Percentiles rank a stretch among this genome's conserved stretches.
These are phyloP conservation scores for Castanospermum australe DNA, from an alignment of 306 rosid species.

Conservation along the genomic window DNA sequence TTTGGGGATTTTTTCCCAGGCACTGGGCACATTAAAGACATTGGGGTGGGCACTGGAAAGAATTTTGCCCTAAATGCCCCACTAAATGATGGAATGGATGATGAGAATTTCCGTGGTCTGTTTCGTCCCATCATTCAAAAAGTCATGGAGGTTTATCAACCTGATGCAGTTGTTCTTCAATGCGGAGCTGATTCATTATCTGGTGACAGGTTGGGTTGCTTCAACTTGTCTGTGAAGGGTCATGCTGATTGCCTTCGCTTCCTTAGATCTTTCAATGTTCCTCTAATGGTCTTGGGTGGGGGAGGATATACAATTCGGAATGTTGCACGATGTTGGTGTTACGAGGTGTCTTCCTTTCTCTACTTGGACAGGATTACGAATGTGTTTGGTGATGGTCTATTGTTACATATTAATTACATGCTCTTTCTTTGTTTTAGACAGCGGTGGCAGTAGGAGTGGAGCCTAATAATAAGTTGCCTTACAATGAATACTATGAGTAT, in stretches of 20 bases:
- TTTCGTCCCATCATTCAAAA: slow-evolving; percentile 75
- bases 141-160: slow-evolving; percentile 84
- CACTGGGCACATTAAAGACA: slow-evolving; percentile 80
- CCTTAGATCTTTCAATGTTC: slow-evolving; percentile 78
- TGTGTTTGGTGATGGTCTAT: not conserved
- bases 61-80: slow-evolving; percentile 82
- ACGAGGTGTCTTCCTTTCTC: slow-evolving; percentile 58
- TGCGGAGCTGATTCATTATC: slow-evolving; percentile 91
- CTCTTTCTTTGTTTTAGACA: slow-evolving; percentile 54
- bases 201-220: slow-evolving; percentile 88
- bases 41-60: slow-evolving; percentile 68
- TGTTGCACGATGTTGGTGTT: slow-evolving; percentile 96
- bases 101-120: slow-evolving; percentile 66
- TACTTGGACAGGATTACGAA: not conserved
- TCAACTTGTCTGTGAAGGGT: slow-evolving; percentile 89
- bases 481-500: slow-evolving; percentile 82
- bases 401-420: slow-evolving; percentile 9
- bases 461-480: slow-evolving; percentile 79
- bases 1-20: slow-evolving; percentile 95
- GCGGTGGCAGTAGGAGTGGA: slow-evolving; percentile 94
- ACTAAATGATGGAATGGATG: slow-evolving; percentile 84
- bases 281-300: slow-evolving; percentile 90
- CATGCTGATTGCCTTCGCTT: slow-evolving; percentile 92
- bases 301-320: slow-evolving; percentile 90
- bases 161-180: slow-evolving; percentile 90